Conservation (phyloP, 495 filamentous ascomycete genomes). For the Daldinia childiae region DNA sequence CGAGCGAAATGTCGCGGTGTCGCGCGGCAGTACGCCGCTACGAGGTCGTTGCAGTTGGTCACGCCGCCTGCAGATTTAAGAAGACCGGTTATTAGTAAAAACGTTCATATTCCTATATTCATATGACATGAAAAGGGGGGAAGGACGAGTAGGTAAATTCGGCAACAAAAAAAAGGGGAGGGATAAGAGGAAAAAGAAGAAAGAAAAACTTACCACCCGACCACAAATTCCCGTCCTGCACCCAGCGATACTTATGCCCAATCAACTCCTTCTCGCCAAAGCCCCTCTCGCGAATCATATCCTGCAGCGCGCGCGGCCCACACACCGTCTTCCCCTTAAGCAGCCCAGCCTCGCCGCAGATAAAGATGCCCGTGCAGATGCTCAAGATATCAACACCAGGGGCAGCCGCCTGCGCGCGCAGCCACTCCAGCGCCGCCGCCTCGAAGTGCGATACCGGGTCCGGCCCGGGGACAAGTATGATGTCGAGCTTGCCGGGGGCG, state of each 20-base stretch:
- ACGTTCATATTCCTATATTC: too few species aligned
- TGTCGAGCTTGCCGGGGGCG: constrained; percentile 60
- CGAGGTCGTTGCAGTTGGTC: constrained; percentile 71
- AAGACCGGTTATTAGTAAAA: too few species aligned
- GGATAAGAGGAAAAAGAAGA: too few species aligned
- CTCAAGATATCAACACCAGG: constrained; percentile 58
- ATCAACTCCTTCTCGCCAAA: constrained; percentile 56
- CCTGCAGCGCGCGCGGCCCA: constrained; percentile 62
- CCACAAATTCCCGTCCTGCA: constrained; percentile 69
- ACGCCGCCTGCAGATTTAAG: constrained; percentile 58
- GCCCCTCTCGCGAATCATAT: constrained; percentile 53
- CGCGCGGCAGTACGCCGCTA: constrained; percentile 62
- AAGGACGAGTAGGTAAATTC: too few species aligned
- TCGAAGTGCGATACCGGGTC: constrained; percentile 52
- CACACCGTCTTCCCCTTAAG: constrained; percentile 58
- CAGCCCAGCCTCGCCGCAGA: constrained; percentile 62
- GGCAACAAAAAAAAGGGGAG: too few species aligned
- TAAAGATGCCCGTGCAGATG: constrained; percentile 63
- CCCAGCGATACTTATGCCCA: constrained; percentile 59
- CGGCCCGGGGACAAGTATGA: constrained; percentile 63
- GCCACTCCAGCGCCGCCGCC: constrained; percentile 54
- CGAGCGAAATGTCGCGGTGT: constrained; percentile 54
- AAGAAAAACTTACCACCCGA: constrained; percentile 59
- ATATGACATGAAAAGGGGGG: too few species aligned
- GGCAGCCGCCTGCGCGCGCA: constrained; percentile 52